phyloP scores from a whole-genome alignment of 441 rosid genomes.

The Erodium texanum region DNA sequence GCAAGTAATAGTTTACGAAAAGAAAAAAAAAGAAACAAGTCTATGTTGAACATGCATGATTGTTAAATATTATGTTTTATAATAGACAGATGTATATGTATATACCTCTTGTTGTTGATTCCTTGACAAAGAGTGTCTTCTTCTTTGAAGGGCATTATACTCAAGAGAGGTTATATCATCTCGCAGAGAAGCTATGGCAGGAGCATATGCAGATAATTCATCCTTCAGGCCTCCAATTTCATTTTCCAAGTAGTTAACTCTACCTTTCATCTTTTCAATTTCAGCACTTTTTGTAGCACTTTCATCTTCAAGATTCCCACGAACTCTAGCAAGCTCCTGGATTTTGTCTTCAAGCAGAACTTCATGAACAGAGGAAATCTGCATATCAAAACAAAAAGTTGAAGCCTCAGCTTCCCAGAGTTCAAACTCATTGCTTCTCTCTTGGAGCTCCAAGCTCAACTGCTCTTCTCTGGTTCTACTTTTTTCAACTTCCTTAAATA shows the following conservation, averaged over 20 bases:
- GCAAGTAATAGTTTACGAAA: neutral
- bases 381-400: slow-evolving; percentile 57
- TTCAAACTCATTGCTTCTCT: slow-evolving; percentile 49
- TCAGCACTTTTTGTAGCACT: slow-evolving; percentile 26
- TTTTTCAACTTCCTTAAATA: slow-evolving; percentile 46
- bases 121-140: slow-evolving; percentile 12
- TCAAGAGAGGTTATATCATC: slow-evolving; percentile 39
- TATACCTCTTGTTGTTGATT: neutral
- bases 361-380: slow-evolving; percentile 45
- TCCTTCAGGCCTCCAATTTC: slow-evolving; percentile 44
- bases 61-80: neutral
- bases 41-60: neutral
- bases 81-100: neutral
- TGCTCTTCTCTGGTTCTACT: slow-evolving; percentile 39
- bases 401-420: slow-evolving; percentile 67
- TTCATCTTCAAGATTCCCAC: slow-evolving; percentile 40
- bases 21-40: neutral
- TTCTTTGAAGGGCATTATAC: slow-evolving; percentile 28
- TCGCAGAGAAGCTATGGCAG: slow-evolving; percentile 37
- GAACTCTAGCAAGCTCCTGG: slow-evolving; percentile 40
- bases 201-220: slow-evolving; percentile 42
- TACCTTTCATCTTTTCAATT: slow-evolving; percentile 46
- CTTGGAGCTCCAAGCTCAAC: slow-evolving; percentile 51
- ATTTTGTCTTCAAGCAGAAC: slow-evolving; percentile 53
- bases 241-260: slow-evolving; percentile 37